Percentiles rank a stretch among this genome's conserved stretches.
Conservation (phyloP, 2,329 filamentous ascomycete genomes). For the Chaetomium strumarium region DNA sequence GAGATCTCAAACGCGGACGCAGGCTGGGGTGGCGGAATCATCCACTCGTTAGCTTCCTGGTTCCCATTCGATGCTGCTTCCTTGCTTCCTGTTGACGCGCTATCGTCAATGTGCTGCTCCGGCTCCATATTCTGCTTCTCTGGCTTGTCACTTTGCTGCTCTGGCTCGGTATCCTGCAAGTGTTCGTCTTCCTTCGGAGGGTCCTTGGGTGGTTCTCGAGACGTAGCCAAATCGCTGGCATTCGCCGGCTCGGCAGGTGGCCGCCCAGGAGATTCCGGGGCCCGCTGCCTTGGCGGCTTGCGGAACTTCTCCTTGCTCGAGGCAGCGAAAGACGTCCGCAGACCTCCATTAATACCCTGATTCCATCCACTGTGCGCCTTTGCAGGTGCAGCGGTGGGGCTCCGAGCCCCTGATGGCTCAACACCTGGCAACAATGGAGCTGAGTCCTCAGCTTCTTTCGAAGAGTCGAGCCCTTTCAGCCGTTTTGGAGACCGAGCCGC, state of each 20-base stretch:
- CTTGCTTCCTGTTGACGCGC: neutral
- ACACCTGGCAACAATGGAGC: neutral
- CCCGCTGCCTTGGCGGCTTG: neutral
- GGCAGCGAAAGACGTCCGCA: conserved; percentile 26
- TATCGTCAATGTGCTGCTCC: neutral
- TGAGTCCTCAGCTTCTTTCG: neutral
- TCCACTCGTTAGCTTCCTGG: conserved; percentile 5
- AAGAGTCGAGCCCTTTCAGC: neutral
- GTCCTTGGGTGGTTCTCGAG: neutral
- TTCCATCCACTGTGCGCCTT: conserved; percentile 25
- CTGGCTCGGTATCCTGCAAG: neutral
- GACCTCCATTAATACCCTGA: conserved; percentile 23
- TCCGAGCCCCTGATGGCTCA: neutral
- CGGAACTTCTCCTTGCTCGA: conserved; percentile 3
- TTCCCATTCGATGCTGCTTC: neutral
- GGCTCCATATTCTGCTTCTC: neutral
- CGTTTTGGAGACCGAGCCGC: conserved; percentile 1
- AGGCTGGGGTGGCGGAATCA: neutral
- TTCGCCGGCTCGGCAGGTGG: neutral
- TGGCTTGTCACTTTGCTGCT: too few species aligned
- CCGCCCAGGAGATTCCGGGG: neutral
- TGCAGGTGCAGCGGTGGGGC: neutral
- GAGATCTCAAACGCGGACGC: conserved; percentile 6
- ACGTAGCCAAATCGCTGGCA: conserved; percentile 8
- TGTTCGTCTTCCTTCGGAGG: neutral